Base-by-base conservation (phyloP, 768 basidiomycete genomes). In the Mycena filopes region DNA sequence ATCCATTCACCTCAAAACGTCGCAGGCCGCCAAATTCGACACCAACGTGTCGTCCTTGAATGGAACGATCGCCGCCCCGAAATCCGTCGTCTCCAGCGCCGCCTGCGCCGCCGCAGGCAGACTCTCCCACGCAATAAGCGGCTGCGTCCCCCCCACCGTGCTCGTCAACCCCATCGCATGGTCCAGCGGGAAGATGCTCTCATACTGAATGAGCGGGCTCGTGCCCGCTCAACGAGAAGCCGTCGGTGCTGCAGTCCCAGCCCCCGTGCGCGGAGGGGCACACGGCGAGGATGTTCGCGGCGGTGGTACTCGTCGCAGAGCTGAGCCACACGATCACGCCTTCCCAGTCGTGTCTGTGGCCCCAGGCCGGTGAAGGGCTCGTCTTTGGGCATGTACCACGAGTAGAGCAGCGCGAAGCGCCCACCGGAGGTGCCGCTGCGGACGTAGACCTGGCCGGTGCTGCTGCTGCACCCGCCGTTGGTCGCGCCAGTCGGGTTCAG, bases 351-450 rank as follows among this genome's bases (percentile, higher is more conserved):
- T 62, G 53, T 3, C 60, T 42, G 45, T 62, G 60, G n/a, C 1
- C 60, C 60, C 13, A 55, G 31, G 13, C 50, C 41, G 12, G 29
- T 7, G 28, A 11, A 21, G 23, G 53, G 51, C 43, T 62, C 60
- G 36, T 62, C 60, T 13, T 62, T 62, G 18, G 60, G 60, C n/a
- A 62, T 26, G 53, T 62, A 62, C 60, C 60, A 60, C 9, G 59
- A 29, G 40, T 62, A 55, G 15, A 55, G 41, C 23, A 62, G 46
- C 10, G 41, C 60, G 33, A 45, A 33, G n/a, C 16, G 51, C 7
- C 60, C 60, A 11, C 42, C 23, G 21, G 60, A 53, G 4, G 51
- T 47, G 21, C 60, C 60, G 33, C 60, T 53, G 50, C 60, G 60
- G 23, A 62, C 60, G 51, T 62, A 62, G 25, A 62, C 31, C 43